Evolutionary conservation across 176 grass and related monocot species (phyloP).

Genomic region (Paspalum vaginatum): DNA sequence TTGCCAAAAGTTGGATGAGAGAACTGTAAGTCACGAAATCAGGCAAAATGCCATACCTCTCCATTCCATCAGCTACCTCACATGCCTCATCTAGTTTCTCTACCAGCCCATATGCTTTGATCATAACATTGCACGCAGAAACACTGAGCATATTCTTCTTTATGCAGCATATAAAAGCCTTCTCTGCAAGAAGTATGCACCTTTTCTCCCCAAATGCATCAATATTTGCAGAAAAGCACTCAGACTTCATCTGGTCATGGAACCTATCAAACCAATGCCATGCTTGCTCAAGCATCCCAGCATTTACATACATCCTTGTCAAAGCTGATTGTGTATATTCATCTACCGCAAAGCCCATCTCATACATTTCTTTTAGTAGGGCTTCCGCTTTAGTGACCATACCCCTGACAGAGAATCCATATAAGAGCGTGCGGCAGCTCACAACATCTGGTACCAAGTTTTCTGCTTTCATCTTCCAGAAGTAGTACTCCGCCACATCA

Average conservation of each 20-base stretch:
- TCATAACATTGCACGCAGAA: conserved; percentile 91
- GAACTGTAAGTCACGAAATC: conserved; percentile 83
- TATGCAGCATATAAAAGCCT: conserved; percentile 71
- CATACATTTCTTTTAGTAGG: conserved; percentile 74
- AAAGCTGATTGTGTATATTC: conserved; percentile 94
- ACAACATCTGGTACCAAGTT: conserved; percentile 66
- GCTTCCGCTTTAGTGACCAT: conserved; percentile 74
- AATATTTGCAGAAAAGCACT: conserved; percentile 82
- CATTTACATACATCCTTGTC: conserved; percentile 85
- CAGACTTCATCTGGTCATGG: conserved; percentile 54
- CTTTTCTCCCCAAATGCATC: conserved; percentile 82
- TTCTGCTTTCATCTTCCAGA: conserved; percentile 59
- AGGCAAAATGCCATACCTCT: conserved; percentile 63
- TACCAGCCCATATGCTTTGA: conserved; percentile 83
- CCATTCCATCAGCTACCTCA: conserved; percentile 78
- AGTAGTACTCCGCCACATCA: conserved; percentile 68
- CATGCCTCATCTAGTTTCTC: conserved; percentile 69
- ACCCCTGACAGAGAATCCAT: conserved; percentile 71
- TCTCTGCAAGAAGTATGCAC: conserved; percentile 68
- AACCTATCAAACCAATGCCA: conserved; percentile 89
- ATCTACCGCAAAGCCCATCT: conserved; percentile 62
- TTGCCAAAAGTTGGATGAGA: conserved; percentile 72
- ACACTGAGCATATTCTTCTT: conserved; percentile 65
- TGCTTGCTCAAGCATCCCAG: conserved; percentile 65
- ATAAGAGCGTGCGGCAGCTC: conserved; percentile 80